Percentiles rank a stretch among this genome's conserved stretches.
These are phyloP conservation scores for Scedosporium minutisporum DNA, from an alignment of 2,329 filamentous ascomycete species.

Conservation along the genomic window DNA sequence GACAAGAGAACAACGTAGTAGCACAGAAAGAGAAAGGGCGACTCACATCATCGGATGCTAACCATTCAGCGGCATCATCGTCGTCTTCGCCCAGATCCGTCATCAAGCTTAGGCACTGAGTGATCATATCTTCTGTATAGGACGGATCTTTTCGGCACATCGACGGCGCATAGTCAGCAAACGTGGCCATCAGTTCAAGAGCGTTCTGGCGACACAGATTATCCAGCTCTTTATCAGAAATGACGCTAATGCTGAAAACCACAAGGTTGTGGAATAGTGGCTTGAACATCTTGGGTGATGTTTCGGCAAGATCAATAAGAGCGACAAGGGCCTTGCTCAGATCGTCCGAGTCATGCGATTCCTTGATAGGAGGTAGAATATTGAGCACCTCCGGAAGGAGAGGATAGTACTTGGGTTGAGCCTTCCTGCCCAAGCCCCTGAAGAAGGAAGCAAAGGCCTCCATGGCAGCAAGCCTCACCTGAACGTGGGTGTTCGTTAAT, in stretches of 20 bases:
- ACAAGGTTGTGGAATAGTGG: constrained; percentile 86
- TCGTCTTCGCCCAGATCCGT: constrained; percentile 92
- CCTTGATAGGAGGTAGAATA: constrained; percentile 88
- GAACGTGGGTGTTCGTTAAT: not conserved
- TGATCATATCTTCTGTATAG: constrained; percentile 95
- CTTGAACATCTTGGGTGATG: constrained; percentile 97
- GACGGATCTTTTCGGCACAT: constrained; percentile 93
- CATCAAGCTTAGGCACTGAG: constrained; percentile 95
- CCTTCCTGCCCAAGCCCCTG: constrained; percentile 78
- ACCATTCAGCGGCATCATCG: constrained; percentile 91
- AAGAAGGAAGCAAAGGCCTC: constrained; percentile 97
- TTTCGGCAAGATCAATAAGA: constrained; percentile 87
- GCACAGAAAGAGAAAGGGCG: not conserved
- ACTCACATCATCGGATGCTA: constrained; percentile 78
- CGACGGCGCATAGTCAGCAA: constrained; percentile 85
- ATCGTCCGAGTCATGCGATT: constrained; percentile 80
- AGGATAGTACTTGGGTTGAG: constrained; percentile 75
- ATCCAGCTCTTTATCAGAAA: constrained; percentile 89
- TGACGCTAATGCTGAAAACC: constrained; percentile 83
- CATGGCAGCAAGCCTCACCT: constrained; percentile 90
- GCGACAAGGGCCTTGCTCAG: constrained; percentile 83
- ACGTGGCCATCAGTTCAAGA: constrained; percentile 93
- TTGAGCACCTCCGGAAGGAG: constrained; percentile 89
- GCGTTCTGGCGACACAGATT: constrained; percentile 90
- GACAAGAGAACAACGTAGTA: not conserved